Evolutionary conservation across 306 rosid genomes (phyloP), one percentile per base, ranked within the genome.

Genomic region (Rubus parviflorus): DNA sequence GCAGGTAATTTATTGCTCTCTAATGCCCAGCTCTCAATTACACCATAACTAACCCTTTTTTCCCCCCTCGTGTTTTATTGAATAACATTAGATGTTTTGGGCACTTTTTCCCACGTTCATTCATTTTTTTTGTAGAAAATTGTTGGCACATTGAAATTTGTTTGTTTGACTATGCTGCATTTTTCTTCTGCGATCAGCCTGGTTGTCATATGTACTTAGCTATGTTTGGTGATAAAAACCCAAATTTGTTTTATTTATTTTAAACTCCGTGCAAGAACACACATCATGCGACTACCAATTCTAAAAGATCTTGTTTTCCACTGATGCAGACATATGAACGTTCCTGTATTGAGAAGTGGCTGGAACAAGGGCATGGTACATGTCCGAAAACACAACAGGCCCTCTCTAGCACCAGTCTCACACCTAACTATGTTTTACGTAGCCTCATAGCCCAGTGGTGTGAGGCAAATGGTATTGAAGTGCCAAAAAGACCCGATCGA

Each of bases 371-470:
- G 80, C 97, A 96, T 15, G 84, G 84, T 17, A 92, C 99, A 38
- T 96, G 99, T 82, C 99, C 99, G 1, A 96, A 96, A 86, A 96
- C 99, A 63, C 99, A 84, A 72, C 97, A 92, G 78, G 58, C 48
- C 53, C 99, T 96, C 74, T 81, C 90, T 22, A 89, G 86, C 87
- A 83, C 90, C 48, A 86, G 83, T 82, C 91, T 93, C 70, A 91
- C 99, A n/a, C 98, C 99, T 4, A 96, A 96, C 86, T 96, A 87
- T 68, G 99, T 86, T 74, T 84, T 96, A 75, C 89, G 97, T 72
- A 96, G 97, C 73, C 98, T 96, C 81, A 93, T 96, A 86, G 90
- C 90, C 73, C 98, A 92, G 48, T 96, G 99, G 98, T 96, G 99
- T n/a, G 99, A 96, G 86, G 86, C 90, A 74, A 96, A 96, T 84